Conservation (phyloP, 2,329 filamentous ascomycete genomes). For the Aspergillus novofumigatus region DNA sequence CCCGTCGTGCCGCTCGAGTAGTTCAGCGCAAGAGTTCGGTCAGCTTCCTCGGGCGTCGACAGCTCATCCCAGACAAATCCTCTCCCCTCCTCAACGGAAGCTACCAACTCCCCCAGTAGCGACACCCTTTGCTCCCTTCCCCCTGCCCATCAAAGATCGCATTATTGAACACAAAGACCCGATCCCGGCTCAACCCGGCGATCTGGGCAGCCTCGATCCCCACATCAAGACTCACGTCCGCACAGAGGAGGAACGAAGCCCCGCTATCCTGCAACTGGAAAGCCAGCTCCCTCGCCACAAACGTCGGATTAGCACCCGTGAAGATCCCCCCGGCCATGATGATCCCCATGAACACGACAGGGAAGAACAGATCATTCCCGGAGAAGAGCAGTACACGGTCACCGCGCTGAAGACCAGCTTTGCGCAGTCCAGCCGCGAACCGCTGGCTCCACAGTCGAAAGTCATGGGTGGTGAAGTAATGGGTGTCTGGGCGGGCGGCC, state of each 20-base stretch:
- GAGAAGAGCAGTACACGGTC: slow-evolving; percentile 72
- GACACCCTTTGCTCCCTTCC: slow-evolving; percentile 38
- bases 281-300: slow-evolving; percentile 66
- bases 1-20: slow-evolving; percentile 74
- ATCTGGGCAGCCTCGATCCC: slow-evolving; percentile 62
- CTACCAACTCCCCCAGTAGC: slow-evolving; percentile 63
- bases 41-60: slow-evolving; percentile 38
- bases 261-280: slow-evolving; percentile 71
- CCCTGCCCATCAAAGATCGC: slow-evolving; percentile 44
- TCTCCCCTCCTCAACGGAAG: slow-evolving; percentile 48
- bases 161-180: slow-evolving; percentile 65
- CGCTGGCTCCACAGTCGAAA: slow-evolving; percentile 70
- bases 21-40: slow-evolving; percentile 60
- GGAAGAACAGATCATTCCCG: slow-evolving; percentile 69
- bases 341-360: slow-evolving; percentile 65
- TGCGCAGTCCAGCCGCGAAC: slow-evolving; percentile 63
- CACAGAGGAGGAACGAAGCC: slow-evolving; percentile 60
- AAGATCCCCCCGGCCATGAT: slow-evolving; percentile 77
- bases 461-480: slow-evolving; percentile 59
- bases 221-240: slow-evolving; percentile 56
- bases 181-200: slow-evolving; percentile 51
- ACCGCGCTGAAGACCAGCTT: slow-evolving; percentile 60
- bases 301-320: slow-evolving; percentile 69
- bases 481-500: slow-evolving; percentile 61
- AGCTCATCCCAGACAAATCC: slow-evolving; percentile 58